These are phyloP conservation scores for Salvia splendens DNA, from an alignment of 257 asterid species.

Conservation along the genomic window DNA sequence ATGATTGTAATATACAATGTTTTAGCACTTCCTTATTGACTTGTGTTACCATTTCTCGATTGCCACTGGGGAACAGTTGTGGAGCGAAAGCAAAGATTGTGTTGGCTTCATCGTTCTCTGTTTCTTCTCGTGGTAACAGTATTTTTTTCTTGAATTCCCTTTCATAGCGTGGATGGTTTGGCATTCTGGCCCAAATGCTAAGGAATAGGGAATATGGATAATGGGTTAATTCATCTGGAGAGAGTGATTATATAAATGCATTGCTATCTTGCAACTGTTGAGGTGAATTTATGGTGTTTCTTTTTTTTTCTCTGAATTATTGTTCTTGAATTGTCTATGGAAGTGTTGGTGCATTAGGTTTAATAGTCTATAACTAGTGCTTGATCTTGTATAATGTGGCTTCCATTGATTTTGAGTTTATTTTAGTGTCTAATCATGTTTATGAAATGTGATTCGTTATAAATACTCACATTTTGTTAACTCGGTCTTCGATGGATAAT, in stretches of 20 bases:
- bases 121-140: constrained; percentile 46
- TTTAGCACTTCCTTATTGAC: background rate
- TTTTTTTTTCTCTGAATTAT: background rate
- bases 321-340: background rate
- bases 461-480: background rate
- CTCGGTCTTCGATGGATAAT: constrained; percentile 40
- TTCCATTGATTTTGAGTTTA: constrained; percentile 26
- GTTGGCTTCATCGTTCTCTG: constrained; percentile 65
- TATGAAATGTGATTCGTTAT: constrained; percentile 14
- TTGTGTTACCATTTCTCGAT: background rate
- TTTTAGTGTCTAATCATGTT: constrained; percentile 17
- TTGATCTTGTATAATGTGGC: constrained; percentile 28
- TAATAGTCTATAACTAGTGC: constrained; percentile 12
- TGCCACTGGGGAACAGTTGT: background rate
- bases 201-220: background rate
- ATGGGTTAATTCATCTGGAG: background rate
- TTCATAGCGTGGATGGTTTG: constrained; percentile 21
- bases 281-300: background rate
- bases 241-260: constrained; percentile 5
- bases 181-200: background rate
- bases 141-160: constrained; percentile 6
- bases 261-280: background rate
- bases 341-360: constrained; percentile 11
- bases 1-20: background rate
- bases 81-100: constrained; percentile 12